Evolutionary conservation across 2,329 filamentous ascomycete genomes (phyloP).

Genomic region (Venturiaceae sp.): DNA sequence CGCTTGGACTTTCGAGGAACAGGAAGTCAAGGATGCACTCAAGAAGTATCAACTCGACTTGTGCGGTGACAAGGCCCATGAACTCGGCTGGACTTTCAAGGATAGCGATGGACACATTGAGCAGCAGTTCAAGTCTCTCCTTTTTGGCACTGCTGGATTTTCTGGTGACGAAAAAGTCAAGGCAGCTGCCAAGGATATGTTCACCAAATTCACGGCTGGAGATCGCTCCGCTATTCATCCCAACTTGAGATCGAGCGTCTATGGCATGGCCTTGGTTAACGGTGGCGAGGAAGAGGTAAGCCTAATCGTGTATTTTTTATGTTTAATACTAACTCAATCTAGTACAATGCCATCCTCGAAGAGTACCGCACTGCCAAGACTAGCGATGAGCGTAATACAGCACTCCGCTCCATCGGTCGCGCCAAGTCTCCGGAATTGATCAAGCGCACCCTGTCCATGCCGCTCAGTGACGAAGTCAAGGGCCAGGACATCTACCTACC

Average conservation of each 20-base stretch:
- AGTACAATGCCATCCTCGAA: slow-evolving; percentile 66
- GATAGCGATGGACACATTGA: slow-evolving; percentile 79
- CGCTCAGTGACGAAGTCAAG: slow-evolving; percentile 75
- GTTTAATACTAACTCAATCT: background rate
- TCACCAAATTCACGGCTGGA: slow-evolving; percentile 70
- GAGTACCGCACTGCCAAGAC: slow-evolving; percentile 67
- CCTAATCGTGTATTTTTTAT: too few species aligned
- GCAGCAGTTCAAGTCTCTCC: slow-evolving; percentile 87
- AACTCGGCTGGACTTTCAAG: slow-evolving; percentile 80
- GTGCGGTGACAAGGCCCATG: slow-evolving; percentile 69
- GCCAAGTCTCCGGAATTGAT: slow-evolving; percentile 71
- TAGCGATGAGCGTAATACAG: slow-evolving; percentile 84
- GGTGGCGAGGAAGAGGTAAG: slow-evolving; percentile 73
- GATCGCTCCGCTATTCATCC: slow-evolving; percentile 79
- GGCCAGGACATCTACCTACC: slow-evolving; percentile 93
- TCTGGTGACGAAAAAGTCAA: slow-evolving; percentile 71
- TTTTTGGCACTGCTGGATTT: slow-evolving; percentile 77
- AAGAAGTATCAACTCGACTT: slow-evolving; percentile 76
- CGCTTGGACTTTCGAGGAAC: slow-evolving; percentile 83
- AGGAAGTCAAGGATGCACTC: slow-evolving; percentile 61
- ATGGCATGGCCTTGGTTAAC: slow-evolving; percentile 72
- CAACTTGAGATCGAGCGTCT: slow-evolving; percentile 81
- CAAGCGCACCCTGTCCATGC: slow-evolving; percentile 65
- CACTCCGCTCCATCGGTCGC: slow-evolving; percentile 72
- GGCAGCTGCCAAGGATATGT: slow-evolving; percentile 80